Evolutionary conservation across 768 basidiomycete species (phyloP).

Genomic region (Lentinus brumalis): DNA sequence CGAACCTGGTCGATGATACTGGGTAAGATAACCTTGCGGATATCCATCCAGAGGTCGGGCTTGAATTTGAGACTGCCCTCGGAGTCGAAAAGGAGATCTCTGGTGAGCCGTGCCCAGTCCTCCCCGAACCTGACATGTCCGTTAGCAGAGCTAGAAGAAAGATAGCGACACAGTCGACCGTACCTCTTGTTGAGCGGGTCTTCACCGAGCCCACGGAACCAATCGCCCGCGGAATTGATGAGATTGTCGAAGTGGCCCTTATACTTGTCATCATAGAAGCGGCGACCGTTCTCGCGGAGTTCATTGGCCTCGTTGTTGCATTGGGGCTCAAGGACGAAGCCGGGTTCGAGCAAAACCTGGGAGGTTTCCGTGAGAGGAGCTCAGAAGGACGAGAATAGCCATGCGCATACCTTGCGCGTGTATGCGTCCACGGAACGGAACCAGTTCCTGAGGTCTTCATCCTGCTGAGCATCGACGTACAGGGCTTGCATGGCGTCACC

Average conservation of each 20-base stretch:
- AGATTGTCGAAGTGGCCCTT: slow-evolving; percentile 79
- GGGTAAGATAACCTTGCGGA: slow-evolving; percentile 82
- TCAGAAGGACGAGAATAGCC: background rate
- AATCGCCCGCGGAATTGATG: slow-evolving; percentile 68
- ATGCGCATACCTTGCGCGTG: slow-evolving; percentile 55
- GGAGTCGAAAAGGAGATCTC: slow-evolving; percentile 76
- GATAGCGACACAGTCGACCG: background rate
- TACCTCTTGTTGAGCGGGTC: slow-evolving; percentile 76
- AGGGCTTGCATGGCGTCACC: slow-evolving; percentile 72
- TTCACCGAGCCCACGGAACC: slow-evolving; percentile 83
- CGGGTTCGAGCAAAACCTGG: slow-evolving; percentile 74
- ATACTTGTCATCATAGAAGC: slow-evolving; percentile 79
- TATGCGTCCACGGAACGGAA: slow-evolving; percentile 64
- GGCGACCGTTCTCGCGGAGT: slow-evolving; percentile 69
- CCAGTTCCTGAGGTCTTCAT: slow-evolving; percentile 76
- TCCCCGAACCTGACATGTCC: slow-evolving; percentile 57
- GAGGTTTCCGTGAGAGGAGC: background rate
- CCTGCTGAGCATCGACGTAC: slow-evolving; percentile 71
- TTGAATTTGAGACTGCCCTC: slow-evolving; percentile 91
- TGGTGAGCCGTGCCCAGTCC: slow-evolving; percentile 80
- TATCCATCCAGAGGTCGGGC: slow-evolving; percentile 84
- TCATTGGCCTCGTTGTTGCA: slow-evolving; percentile 64
- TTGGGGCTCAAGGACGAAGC: slow-evolving; percentile 81
- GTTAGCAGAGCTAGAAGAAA: background rate
- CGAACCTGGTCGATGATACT: slow-evolving; percentile 71